Base-by-base conservation (phyloP, 2,329 filamentous ascomycete genomes). In the Metarhizium rileyi region DNA sequence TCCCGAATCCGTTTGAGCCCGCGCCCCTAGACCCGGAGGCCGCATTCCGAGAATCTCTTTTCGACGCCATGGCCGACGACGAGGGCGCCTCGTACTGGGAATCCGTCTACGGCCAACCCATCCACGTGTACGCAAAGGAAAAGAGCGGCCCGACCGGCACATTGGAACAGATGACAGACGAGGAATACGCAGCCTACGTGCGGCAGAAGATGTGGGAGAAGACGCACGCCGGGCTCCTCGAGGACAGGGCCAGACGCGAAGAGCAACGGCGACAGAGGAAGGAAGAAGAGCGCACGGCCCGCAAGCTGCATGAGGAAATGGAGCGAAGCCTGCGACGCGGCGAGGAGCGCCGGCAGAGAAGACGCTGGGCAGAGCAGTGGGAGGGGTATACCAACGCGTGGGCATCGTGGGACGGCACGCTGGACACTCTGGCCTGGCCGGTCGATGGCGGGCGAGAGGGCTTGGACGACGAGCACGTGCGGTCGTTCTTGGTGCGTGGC, bases 1-100 rank as follows among this genome's bases (percentile, higher is more conserved):
- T 72, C 0, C 66, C 68, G 0, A 72, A 79, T 52, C 74, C 75
- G 0, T 66, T 72, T 56, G 70, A 71, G 0, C 65, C 67, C 3
- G 66, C 68, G 2, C 64, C 71, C 0, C 71, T 87, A 16, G 80
- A 86, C 57, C 76, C 87, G 0, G 83, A 89, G 38, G 73, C 77
- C 0, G 89, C 91, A 1, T 98, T 98, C 65, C 84, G 88, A 27
- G 88, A 95, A 66, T 95, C 90, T 1, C 82, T 98, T 5, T 97
- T 97, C 69, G 93, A 98, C 66, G 93, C 93, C 28, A 84, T 98
- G 67, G 91, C 90, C 35, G 93, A 98, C 66, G 91, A 97, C 63
- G 93, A 98, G 69, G 93, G 91, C 44, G 93, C 93, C 2, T 80
- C 83, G 7, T 98, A 93, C 70, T 98, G 93, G 93, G 86, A 96